These are phyloP conservation scores for Suhomyces coccinellae DNA, from an alignment of 1,139 yeast genomes.

Conservation along the genomic window DNA sequence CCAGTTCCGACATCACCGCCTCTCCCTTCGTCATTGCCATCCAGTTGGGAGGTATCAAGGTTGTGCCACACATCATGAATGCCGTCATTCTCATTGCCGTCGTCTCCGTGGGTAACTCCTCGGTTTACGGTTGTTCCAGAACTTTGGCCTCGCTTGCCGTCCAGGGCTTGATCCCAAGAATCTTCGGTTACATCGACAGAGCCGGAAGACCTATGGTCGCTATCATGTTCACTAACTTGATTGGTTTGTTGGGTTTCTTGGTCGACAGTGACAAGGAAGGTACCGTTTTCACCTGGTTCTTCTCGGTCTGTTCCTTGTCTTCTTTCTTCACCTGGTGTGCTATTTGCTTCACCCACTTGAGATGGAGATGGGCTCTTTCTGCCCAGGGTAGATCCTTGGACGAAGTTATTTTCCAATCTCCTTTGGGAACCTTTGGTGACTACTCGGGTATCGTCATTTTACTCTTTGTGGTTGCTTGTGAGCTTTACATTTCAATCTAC, in stretches of 20 bases:
- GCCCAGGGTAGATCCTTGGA: constrained; percentile 44
- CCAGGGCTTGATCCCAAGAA: constrained; percentile 45
- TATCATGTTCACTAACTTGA: constrained; percentile 45
- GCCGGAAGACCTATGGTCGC: constrained; percentile 60
- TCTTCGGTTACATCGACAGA: constrained; percentile 55
- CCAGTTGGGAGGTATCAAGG: constrained; percentile 38
- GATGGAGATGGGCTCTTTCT: constrained; percentile 52
- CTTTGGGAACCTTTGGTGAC: constrained; percentile 52
- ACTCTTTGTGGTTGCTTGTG: constrained; percentile 44
- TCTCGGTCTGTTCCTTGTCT: constrained; percentile 64
- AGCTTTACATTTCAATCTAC: constrained; percentile 47
- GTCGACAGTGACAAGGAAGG: constrained; percentile 50
- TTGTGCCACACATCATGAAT: constrained; percentile 52
- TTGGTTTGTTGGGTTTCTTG: constrained; percentile 66
- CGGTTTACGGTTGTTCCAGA: constrained; percentile 57
- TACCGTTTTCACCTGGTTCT: constrained; percentile 62
- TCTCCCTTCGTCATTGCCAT: constrained; percentile 48
- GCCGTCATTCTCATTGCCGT: constrained; percentile 54
- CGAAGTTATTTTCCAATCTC: constrained; percentile 50
- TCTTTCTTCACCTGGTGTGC: constrained; percentile 60
- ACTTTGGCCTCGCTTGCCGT: constrained; percentile 55
- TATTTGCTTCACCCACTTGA: constrained; percentile 49
- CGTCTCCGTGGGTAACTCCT: constrained; percentile 55
- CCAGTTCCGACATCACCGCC: constrained; percentile 25
- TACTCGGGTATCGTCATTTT: constrained; percentile 43